Percentiles rank a stretch among this genome's conserved stretches.
Evolutionary conservation across 768 basidiomycete species (phyloP).

Genomic region (Cytidiella melzeri): DNA sequence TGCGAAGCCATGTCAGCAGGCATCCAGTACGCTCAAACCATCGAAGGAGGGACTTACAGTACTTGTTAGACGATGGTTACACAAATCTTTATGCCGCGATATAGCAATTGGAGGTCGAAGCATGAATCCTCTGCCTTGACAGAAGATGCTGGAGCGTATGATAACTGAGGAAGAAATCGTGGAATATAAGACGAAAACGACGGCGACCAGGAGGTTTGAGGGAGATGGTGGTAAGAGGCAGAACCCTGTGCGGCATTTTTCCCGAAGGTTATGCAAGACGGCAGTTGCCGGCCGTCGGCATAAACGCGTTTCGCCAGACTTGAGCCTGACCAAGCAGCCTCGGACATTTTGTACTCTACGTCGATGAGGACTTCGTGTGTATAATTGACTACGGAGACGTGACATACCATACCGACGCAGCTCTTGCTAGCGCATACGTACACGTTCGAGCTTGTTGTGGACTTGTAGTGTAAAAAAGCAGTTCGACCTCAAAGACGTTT

Average conservation of each 20-base stretch:
- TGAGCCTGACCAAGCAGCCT: neutral
- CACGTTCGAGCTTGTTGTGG: too few species aligned
- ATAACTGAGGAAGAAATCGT: slow-evolving; percentile 58
- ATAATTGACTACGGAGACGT: too few species aligned
- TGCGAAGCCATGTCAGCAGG: too few species aligned
- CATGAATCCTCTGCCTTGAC: slow-evolving; percentile 83
- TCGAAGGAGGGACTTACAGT: neutral
- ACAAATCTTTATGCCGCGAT: slow-evolving; percentile 57
- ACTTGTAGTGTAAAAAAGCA: too few species aligned
- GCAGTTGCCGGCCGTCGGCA: slow-evolving; percentile 4
- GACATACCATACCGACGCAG: too few species aligned
- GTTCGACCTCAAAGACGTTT: too few species aligned
- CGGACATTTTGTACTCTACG: neutral
- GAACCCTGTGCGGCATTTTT: slow-evolving; percentile 5
- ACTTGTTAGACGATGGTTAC: slow-evolving; percentile 19
- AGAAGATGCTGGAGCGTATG: slow-evolving; percentile 45
- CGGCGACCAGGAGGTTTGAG: slow-evolving; percentile 7
- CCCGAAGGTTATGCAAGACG: slow-evolving; percentile 3
- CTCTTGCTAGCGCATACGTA: too few species aligned
- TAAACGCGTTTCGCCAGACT: too few species aligned
- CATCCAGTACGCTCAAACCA: too few species aligned
- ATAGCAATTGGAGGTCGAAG: slow-evolving; percentile 82
- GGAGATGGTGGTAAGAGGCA: slow-evolving; percentile 21
- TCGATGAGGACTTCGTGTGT: too few species aligned
- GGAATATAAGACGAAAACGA: slow-evolving; percentile 29